Base-by-base conservation (phyloP, 495 filamentous ascomycete genomes). In the Hypoxylon lienhwacheense region DNA sequence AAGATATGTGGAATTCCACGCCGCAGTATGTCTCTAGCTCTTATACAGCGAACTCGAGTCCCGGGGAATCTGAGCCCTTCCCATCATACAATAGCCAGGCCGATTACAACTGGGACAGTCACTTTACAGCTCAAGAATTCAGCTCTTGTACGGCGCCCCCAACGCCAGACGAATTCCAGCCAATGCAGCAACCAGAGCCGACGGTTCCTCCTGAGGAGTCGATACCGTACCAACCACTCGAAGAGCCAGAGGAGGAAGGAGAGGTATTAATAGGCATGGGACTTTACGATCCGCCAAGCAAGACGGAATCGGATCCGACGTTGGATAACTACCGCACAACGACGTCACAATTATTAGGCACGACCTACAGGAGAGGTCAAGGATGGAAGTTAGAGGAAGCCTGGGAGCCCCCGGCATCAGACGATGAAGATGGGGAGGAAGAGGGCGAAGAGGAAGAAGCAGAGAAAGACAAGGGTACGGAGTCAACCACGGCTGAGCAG, bases 261-360 rank as follows among this genome's bases (percentile, higher is more conserved):
- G 85, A 90, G 51, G 88, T 90, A 59, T 74, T 95, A 1, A 82
- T 90, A 15, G 89, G 88, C 15, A 85, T 95, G 84, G 89, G 89
- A 7, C 77, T 95, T 1, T 92, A 95, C 71, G 88, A 87, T 63
- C 69, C 81, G 22, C 85, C 85, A 5, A 81, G 79, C 26, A 70
- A 75, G 20, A 65, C 67, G 12, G 42, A 76, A 48, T 47, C 57
- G 12, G 68, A 74, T 54, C 61, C 74, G 19, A 56, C 63, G 15
- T 53, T 76, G 24, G 68, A 73, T 49, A 65, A 75, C 35, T 76
- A 77, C 44, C 73, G 70, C 45, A 72, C 72, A 5, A 78, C 77
- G 34, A 77, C 77, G 24, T 74, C 77, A 4, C 77, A 77, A 12
- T 63, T 77, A 7, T 42, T 82, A 16, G 75, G 74, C 12, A 59